These are phyloP conservation scores for Yamadazyma philogaea DNA, from an alignment of 805 yeast genomes.

Conservation along the genomic window DNA sequence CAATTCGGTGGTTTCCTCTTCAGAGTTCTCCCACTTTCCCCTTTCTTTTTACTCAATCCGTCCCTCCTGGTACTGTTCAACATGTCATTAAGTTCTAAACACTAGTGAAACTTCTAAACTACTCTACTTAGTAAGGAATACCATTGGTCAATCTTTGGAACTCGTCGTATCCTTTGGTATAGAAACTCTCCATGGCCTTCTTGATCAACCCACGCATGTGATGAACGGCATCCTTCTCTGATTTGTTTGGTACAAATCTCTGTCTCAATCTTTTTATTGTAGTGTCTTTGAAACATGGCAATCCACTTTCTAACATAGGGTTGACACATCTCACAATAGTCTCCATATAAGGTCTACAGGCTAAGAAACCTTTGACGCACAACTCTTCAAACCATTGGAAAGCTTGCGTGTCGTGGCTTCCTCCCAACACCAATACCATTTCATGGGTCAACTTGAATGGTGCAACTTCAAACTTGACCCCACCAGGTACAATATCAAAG, in stretches of 20 bases:
- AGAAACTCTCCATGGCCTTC: constrained; percentile 81
- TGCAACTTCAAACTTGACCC: constrained; percentile 96
- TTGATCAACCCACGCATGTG: constrained; percentile 72
- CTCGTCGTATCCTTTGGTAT: constrained; percentile 94
- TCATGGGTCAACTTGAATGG: constrained; percentile 96
- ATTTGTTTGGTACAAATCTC: constrained; percentile 77
- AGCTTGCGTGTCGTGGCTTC: constrained; percentile 77
- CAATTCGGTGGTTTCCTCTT: too few species aligned
- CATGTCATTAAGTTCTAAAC: too few species aligned
- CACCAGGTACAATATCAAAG: constrained; percentile 98
- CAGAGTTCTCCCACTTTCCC: neutral
- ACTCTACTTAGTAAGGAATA: constrained; percentile 67
- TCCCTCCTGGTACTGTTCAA: neutral
- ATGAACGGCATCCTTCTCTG: constrained; percentile 81
- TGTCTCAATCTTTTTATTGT: constrained; percentile 75
- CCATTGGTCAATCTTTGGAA: constrained; percentile 97
- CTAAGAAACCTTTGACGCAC: constrained; percentile 87
- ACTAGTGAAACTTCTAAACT: too few species aligned
- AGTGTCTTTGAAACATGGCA: constrained; percentile 91
- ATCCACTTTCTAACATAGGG: constrained; percentile 93
- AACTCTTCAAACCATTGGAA: constrained; percentile 92
- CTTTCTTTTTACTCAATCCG: neutral
- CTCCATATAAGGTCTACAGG: constrained; percentile 85
- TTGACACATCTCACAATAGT: constrained; percentile 77
- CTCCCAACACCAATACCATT: constrained; percentile 97